Evolutionary conservation across 371 early-diverging fungal species (phyloP).

Genomic region (Chytridiales sp.): DNA sequence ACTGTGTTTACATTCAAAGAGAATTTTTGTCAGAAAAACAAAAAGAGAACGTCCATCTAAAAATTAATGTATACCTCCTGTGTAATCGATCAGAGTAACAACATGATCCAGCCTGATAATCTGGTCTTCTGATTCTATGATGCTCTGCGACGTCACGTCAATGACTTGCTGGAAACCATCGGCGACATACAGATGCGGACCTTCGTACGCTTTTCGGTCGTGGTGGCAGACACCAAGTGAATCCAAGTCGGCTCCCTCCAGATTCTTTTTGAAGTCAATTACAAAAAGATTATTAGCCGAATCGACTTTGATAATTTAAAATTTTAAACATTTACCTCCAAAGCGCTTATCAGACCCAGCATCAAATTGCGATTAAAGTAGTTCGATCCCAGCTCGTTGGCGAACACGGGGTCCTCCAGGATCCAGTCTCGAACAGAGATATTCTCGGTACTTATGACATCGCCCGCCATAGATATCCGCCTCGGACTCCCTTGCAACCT

Average conservation of each 20-base stretch:
- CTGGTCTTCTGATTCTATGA: slow-evolving; percentile 6
- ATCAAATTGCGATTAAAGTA: not conserved
- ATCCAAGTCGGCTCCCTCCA: slow-evolving; percentile 23
- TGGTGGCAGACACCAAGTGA: slow-evolving; percentile 11
- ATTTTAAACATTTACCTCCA: slow-evolving; percentile 7
- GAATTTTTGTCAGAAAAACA: not conserved
- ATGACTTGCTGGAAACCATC: slow-evolving; percentile 23
- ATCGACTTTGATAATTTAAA: not conserved
- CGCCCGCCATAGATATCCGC: too few relatives aligned
- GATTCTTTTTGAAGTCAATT: slow-evolving; percentile 8
- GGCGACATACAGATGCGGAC: slow-evolving; percentile 25
- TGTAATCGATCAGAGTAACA: slow-evolving; percentile 22
- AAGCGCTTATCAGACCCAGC: slow-evolving; percentile 14
- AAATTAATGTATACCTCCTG: slow-evolving; percentile 1
- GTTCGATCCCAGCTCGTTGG: slow-evolving; percentile 1
- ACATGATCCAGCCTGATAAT: slow-evolving; percentile 14
- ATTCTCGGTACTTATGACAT: slow-evolving; percentile 3
- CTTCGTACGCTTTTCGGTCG: slow-evolving; percentile 16
- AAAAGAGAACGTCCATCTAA: not conserved
- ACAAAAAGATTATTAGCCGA: too few relatives aligned
- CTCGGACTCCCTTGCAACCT: not conserved
- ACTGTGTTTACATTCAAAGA: not conserved
- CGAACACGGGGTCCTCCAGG: slow-evolving; percentile 11
- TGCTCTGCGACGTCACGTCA: not conserved
- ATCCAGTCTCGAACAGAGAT: slow-evolving; percentile 27